Conservation (phyloP, 176 grass and related monocot species). For the Oryza punctata region DNA sequence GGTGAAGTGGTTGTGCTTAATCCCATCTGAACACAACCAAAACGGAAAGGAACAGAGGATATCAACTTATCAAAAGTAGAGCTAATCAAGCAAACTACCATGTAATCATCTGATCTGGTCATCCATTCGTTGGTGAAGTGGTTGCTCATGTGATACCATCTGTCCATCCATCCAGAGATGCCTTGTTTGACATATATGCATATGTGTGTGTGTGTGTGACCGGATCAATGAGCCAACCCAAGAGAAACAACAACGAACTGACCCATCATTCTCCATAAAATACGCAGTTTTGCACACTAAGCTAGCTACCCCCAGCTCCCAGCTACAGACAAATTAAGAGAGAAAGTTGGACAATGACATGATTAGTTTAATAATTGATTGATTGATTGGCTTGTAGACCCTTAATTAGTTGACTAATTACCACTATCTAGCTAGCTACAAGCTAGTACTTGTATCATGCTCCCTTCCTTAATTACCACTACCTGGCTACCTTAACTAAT, state of each 20-base stretch:
- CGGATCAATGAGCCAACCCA: conserved; percentile 10
- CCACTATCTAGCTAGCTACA: neutral
- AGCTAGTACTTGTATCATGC: neutral
- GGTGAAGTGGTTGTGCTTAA: conserved; percentile 36
- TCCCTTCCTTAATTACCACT: neutral
- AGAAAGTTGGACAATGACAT: conserved; percentile 20
- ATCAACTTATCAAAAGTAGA: neutral
- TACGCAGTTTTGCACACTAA: conserved; percentile 36
- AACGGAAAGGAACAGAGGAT: neutral
- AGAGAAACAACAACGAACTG: conserved; percentile 50
- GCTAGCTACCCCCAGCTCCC: neutral
- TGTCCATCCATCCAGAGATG: neutral
- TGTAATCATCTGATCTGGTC: neutral
- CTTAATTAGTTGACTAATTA: conserved; percentile 27
- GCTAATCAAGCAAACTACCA: neutral
- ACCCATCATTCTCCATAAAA: conserved; percentile 54
- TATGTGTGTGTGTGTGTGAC: conserved; percentile 4
- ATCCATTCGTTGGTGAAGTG: conserved; percentile 40
- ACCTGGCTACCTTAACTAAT: neutral
- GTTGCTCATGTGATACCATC: conserved; percentile 49
- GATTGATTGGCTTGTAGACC: neutral
- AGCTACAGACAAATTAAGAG: conserved; percentile 22
- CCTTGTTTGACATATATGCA: conserved; percentile 8
- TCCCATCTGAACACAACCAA: neutral
- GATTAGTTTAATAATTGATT: conserved; percentile 25